Evolutionary conservation across 495 filamentous ascomycete species (phyloP).

Genomic region (Hypomontagnella monticulosa): DNA sequence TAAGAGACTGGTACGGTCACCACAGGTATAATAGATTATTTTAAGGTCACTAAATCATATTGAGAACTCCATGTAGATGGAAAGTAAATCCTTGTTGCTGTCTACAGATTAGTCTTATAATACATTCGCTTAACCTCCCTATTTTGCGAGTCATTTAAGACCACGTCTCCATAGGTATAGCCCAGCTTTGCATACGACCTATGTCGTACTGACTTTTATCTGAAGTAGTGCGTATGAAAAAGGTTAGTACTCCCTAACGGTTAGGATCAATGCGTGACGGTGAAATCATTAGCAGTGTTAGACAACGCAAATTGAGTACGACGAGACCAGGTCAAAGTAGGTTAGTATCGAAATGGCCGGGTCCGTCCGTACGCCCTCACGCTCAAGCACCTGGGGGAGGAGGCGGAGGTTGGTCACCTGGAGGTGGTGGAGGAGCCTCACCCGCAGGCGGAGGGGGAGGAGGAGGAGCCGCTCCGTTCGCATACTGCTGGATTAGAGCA

Average conservation of each 20-base stretch:
- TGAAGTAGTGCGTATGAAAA: slow-evolving; percentile 7
- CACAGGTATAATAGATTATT: too few species aligned
- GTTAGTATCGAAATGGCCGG: slow-evolving; percentile 37
- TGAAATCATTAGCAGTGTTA: slow-evolving; percentile 27
- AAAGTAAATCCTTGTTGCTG: slow-evolving; percentile 26
- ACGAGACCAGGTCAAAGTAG: background rate
- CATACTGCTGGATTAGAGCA: slow-evolving; percentile 73
- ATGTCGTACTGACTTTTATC: background rate
- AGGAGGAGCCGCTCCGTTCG: slow-evolving; percentile 66
- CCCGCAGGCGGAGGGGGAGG: slow-evolving; percentile 60
- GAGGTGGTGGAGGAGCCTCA: slow-evolving; percentile 77
- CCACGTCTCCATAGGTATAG: background rate
- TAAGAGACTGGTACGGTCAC: too few species aligned
- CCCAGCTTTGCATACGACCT: background rate
- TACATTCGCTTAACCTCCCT: slow-evolving; percentile 24
- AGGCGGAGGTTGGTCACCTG: slow-evolving; percentile 79
- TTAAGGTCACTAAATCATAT: too few species aligned
- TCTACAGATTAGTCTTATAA: slow-evolving; percentile 46
- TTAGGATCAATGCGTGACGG: slow-evolving; percentile 24
- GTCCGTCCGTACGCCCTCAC: slow-evolving; percentile 25
- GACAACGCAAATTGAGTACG: slow-evolving; percentile 10
- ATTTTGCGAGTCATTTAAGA: background rate
- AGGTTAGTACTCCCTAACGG: slow-evolving; percentile 13
- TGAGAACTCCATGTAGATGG: background rate
- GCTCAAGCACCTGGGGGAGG: slow-evolving; percentile 68